These are phyloP conservation scores for Lactarius sp. DNA, from an alignment of 768 basidiomycete genomes.

Conservation along the genomic window DNA sequence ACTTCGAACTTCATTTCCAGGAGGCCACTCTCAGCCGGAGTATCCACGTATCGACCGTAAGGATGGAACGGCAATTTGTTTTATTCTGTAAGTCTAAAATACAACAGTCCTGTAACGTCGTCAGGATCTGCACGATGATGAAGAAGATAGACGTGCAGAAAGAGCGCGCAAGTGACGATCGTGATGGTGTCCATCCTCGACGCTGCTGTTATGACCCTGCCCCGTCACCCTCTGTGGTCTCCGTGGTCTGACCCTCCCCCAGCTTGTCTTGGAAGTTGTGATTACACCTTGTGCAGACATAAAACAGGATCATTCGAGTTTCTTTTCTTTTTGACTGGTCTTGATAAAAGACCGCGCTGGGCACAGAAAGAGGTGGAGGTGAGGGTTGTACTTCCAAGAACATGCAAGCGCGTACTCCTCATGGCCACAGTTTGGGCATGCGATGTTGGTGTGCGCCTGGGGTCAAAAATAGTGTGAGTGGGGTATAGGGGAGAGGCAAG, in stretches of 20 bases:
- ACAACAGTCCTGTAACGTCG: background rate
- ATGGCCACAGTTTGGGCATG: slow-evolving; percentile 76
- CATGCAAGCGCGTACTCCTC: slow-evolving; percentile 52
- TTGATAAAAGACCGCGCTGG: slow-evolving; percentile 88
- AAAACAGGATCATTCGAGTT: slow-evolving; percentile 92
- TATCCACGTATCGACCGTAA: background rate
- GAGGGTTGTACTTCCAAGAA: background rate
- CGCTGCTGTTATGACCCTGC: background rate
- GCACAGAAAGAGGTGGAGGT: slow-evolving; percentile 11
- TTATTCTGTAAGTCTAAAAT: slow-evolving; percentile 1
- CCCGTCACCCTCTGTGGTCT: slow-evolving; percentile 29
- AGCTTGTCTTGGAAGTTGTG: slow-evolving; percentile 65
- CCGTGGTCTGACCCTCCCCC: slow-evolving; percentile 37
- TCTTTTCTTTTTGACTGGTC: slow-evolving; percentile 97
- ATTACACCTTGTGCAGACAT: slow-evolving; percentile 80
- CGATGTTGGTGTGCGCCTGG: slow-evolving; percentile 78
- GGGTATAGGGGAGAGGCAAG: background rate
- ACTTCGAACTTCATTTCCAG: background rate
- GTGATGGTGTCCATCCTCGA: background rate
- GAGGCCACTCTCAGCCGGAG: background rate
- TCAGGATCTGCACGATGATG: background rate
- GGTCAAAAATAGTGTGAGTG: slow-evolving; percentile 7
- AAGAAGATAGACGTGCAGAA: background rate
- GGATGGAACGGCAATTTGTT: background rate
- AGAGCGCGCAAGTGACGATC: background rate